phyloP scores from a whole-genome alignment of 495 filamentous ascomycete species.

The Penicillium silybi region DNA sequence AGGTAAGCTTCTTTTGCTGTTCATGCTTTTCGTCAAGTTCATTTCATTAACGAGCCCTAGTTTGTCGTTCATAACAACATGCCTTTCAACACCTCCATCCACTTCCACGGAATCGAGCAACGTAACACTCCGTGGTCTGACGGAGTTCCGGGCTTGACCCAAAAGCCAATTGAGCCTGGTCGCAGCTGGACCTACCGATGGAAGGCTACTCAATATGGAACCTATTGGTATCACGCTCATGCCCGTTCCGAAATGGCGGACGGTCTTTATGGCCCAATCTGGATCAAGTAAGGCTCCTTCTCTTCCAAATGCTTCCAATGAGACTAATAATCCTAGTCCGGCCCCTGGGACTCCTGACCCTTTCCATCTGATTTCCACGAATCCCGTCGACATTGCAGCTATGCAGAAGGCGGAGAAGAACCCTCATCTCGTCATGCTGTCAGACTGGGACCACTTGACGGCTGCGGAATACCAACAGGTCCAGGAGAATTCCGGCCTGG shows the following conservation, averaged over 20 bases:
- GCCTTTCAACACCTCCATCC: conserved; percentile 46
- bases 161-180: conserved; percentile 44
- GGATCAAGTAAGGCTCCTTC: conserved; percentile 28
- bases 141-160: conserved; percentile 46
- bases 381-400: conserved; percentile 34
- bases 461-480: conserved; percentile 40
- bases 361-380: conserved; percentile 43
- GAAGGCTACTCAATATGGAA: conserved; percentile 25
- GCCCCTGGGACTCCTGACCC: conserved; percentile 29
- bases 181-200: conserved; percentile 46
- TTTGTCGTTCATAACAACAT: conserved; percentile 46
- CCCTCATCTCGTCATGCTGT: conserved; percentile 45
- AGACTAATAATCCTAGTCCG: conserved; percentile 24
- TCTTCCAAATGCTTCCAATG: neutral
- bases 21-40: neutral
- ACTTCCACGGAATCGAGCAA: conserved; percentile 43
- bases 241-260: conserved; percentile 43
- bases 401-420: conserved; percentile 45
- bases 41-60: neutral
- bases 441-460: conserved; percentile 51
- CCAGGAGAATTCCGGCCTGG: conserved; percentile 31
- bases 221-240: conserved; percentile 49
- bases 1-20: conserved; percentile 34
- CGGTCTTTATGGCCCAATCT: conserved; percentile 48
- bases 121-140: conserved; percentile 42